Base-by-base conservation (phyloP, 306 rosid genomes). In the Malus asiatica region DNA sequence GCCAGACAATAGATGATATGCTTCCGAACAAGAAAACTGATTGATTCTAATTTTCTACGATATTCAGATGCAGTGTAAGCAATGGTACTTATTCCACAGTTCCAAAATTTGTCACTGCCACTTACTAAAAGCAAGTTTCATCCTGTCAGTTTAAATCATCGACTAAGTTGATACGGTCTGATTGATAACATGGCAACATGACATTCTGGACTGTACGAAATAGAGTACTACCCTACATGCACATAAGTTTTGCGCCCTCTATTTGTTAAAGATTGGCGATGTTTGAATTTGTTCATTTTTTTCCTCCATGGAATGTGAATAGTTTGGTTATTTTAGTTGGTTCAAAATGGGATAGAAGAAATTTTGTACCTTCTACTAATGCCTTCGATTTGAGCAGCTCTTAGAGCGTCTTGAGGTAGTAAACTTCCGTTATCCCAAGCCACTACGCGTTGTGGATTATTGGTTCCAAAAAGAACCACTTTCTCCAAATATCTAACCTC, bases 311-410 rank as follows among this genome's bases (percentile, higher is more conserved):
- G 19, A 23, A 23, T 61, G 19, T 61, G 66, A 61, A 61, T 15
- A 16, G 19, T 63, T 70, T 45, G 38, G 12, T 38, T 48, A 16
- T 25, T 73, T 60, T 20, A 42, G 45, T 16, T 44, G 63, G 70
- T 46, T 78, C 6, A 68, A 29, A 76, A 25, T 44, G 27, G 46
- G 45, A 60, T 30, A 67, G 25, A 19, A 57, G 46, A 72, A 52
- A 62, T 38, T 48, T 48, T 51, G 72, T 80, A 90, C 97, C 96
- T 89, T 87, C 97, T 87, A 30, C 90, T 86, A 51, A 93, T 85
- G 65, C 94, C 97, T 79, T 90, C 88, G 12, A 93, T 87, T 77
- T 93, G 97, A 82, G 97, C 97, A 77, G 89, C 89, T 84, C 92
- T 87, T 60, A 90, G 73, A 74, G 85, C 80, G 74, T 87, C 92